Conservation (phyloP, 2,329 filamentous ascomycete genomes). For the Alternaria gaisen region DNA sequence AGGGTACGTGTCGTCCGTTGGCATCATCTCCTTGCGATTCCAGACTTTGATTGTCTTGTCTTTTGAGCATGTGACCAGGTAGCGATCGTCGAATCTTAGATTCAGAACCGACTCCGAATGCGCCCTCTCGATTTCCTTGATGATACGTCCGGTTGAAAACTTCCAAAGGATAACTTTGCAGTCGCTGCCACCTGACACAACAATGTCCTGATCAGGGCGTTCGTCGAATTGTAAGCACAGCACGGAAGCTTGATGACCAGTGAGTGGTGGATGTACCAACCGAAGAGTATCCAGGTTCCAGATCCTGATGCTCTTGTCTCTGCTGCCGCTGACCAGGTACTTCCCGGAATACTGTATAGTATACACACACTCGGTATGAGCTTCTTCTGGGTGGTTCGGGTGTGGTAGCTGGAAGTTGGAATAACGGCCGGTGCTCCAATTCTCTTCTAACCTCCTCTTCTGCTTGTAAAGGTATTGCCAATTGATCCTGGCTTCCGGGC, state of each 20-base stretch:
- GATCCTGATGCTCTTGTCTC: conserved; percentile 85
- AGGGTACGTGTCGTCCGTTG: conserved; percentile 52
- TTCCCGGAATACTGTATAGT: conserved; percentile 88
- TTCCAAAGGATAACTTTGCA: conserved; percentile 89
- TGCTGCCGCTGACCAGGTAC: conserved; percentile 90
- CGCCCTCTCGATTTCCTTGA: conserved; percentile 78
- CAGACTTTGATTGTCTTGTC: conserved; percentile 98
- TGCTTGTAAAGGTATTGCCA: conserved; percentile 95
- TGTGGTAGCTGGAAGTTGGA: conserved; percentile 91
- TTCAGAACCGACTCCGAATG: conserved; percentile 94
- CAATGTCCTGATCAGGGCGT: conserved; percentile 83
- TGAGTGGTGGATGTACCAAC: conserved; percentile 75
- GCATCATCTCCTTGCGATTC: conserved; percentile 69
- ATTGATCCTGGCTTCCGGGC: conserved; percentile 71
- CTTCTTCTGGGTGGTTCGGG: conserved; percentile 79
- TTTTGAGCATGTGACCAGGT: conserved; percentile 95
- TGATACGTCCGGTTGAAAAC: conserved; percentile 86
- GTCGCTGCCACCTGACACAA: conserved; percentile 96
- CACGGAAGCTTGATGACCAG: conserved; percentile 84
- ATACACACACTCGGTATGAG: conserved; percentile 92
- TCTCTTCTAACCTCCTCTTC: conserved; percentile 82
- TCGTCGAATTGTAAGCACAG: conserved; percentile 95
- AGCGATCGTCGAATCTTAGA: conserved; percentile 88
- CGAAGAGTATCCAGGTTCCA: conserved; percentile 88
- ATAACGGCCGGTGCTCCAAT: conserved; percentile 86